Evolutionary conservation across 2,329 filamentous ascomycete species (phyloP).

Genomic region (Botryotinia calthae): DNA sequence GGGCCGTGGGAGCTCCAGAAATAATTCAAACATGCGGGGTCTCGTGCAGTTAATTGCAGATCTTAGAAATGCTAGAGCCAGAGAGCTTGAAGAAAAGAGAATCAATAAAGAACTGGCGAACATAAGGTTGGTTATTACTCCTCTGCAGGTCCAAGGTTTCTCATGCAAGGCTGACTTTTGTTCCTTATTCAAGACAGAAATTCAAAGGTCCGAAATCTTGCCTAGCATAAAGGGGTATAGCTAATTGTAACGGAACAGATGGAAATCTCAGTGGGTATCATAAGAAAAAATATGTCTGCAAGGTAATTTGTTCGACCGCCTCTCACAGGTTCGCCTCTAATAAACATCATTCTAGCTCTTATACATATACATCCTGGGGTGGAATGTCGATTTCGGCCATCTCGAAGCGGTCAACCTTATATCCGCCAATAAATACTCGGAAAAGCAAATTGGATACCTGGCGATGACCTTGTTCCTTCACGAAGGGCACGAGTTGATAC

Average conservation of each 20-base stretch:
- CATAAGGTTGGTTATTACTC: slow-evolving; percentile 62
- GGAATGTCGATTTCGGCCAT: slow-evolving; percentile 98
- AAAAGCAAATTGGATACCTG: slow-evolving; percentile 98
- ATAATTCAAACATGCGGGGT: slow-evolving; percentile 70
- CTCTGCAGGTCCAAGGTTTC: slow-evolving; percentile 16
- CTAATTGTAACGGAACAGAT: slow-evolving; percentile 48
- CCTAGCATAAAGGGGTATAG: slow-evolving; percentile 14
- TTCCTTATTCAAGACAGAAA: slow-evolving; percentile 63
- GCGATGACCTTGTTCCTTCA: slow-evolving; percentile 97
- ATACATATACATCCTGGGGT: slow-evolving; percentile 98
- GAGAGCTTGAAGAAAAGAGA: slow-evolving; percentile 96
- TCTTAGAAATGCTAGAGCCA: slow-evolving; percentile 86
- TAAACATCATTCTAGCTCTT: slow-evolving; percentile 54
- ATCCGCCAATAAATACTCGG: slow-evolving; percentile 93
- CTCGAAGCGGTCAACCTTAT: slow-evolving; percentile 98
- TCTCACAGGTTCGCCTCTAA: background rate
- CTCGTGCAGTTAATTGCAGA: slow-evolving; percentile 98
- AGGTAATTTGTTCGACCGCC: slow-evolving; percentile 48
- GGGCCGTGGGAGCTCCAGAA: slow-evolving; percentile 59
- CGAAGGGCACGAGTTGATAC: slow-evolving; percentile 92
- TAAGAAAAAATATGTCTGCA: slow-evolving; percentile 99
- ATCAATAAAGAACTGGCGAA: slow-evolving; percentile 99
- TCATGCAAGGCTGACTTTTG: slow-evolving; percentile 29
- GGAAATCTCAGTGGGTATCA: slow-evolving; percentile 92
- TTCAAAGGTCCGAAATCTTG: slow-evolving; percentile 66